Evolutionary conservation across 2,329 filamentous ascomycete species (phyloP).

Genomic region (Aureobasidium melanogenum): DNA sequence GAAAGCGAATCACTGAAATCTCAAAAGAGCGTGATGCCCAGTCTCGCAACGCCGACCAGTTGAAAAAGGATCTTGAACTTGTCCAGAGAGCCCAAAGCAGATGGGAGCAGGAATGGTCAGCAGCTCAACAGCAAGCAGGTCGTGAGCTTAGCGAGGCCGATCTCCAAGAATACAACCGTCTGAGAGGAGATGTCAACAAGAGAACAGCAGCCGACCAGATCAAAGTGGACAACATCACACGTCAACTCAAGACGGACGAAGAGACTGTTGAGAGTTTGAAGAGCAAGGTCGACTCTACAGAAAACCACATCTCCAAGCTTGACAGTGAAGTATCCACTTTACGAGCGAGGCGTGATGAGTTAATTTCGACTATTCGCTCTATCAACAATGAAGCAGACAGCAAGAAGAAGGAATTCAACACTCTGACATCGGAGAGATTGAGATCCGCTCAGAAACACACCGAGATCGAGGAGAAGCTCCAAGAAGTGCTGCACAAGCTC

Average conservation of each 20-base stretch:
- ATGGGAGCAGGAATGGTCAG: constrained; percentile 81
- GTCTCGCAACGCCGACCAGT: constrained; percentile 57
- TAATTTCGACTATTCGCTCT: constrained; percentile 55
- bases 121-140: constrained; percentile 76
- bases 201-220: constrained; percentile 72
- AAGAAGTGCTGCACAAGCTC: constrained; percentile 71
- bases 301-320: constrained; percentile 65
- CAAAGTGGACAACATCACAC: constrained; percentile 75
- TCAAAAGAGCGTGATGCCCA: constrained; percentile 69
- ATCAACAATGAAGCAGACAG: constrained; percentile 64
- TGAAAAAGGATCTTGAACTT: constrained; percentile 68
- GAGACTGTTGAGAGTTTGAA: constrained; percentile 84
- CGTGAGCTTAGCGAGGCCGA: constrained; percentile 78
- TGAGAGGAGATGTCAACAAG: constrained; percentile 77
- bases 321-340: constrained; percentile 62
- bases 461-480: constrained; percentile 86
- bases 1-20: constrained; percentile 60
- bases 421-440: constrained; percentile 72
- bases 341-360: constrained; percentile 56
- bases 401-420: constrained; percentile 88
- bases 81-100: constrained; percentile 86
- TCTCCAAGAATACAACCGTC: constrained; percentile 77
- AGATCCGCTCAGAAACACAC: constrained; percentile 73
- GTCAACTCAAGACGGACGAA: constrained; percentile 83
- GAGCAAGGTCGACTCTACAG: constrained; percentile 72